Evolutionary conservation across 805 yeast species (phyloP).

Genomic region (Wickerhamomyces mucosus): DNA sequence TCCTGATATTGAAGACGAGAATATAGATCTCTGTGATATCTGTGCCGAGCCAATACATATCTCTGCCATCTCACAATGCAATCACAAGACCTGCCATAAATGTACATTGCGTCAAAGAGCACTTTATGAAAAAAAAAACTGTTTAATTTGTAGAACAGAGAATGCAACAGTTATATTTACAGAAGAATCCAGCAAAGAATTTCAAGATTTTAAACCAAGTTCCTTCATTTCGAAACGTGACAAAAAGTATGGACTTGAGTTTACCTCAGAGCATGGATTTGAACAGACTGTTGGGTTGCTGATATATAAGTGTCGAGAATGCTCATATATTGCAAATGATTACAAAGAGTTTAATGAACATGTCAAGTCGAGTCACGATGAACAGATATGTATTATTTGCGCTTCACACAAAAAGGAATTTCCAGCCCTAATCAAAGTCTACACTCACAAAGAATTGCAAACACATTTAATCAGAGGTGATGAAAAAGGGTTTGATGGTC

Average conservation of each 20-base stretch:
- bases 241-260: constrained; percentile 44
- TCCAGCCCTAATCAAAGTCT: constrained; percentile 57
- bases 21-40: constrained; percentile 52
- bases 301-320: constrained; percentile 39
- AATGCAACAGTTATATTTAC: constrained; percentile 50
- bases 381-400: constrained; percentile 67
- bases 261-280: constrained; percentile 43
- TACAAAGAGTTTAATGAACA: constrained; percentile 61
- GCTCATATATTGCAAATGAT: constrained; percentile 30
- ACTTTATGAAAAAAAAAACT: constrained; percentile 58
- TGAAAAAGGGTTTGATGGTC: constrained; percentile 72
- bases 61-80: constrained; percentile 72
- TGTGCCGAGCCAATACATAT: constrained; percentile 68
- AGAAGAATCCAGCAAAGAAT: constrained; percentile 30
- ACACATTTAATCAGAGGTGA: constrained; percentile 72
- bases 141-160: constrained; percentile 80
- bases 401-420: constrained; percentile 69
- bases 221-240: constrained; percentile 25
- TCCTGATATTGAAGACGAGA: constrained; percentile 16
- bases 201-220: constrained; percentile 25
- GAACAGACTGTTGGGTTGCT: constrained; percentile 42
- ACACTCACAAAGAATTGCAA: constrained; percentile 50
- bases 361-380: constrained; percentile 51
- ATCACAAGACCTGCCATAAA: constrained; percentile 72
- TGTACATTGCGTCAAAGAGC: constrained; percentile 83